A percentile compares a stretch with the other conserved stretches of the same genome.
Evolutionary conservation across 2,329 filamentous ascomycete species (phyloP).

Genomic region (Alternaria atra): DNA sequence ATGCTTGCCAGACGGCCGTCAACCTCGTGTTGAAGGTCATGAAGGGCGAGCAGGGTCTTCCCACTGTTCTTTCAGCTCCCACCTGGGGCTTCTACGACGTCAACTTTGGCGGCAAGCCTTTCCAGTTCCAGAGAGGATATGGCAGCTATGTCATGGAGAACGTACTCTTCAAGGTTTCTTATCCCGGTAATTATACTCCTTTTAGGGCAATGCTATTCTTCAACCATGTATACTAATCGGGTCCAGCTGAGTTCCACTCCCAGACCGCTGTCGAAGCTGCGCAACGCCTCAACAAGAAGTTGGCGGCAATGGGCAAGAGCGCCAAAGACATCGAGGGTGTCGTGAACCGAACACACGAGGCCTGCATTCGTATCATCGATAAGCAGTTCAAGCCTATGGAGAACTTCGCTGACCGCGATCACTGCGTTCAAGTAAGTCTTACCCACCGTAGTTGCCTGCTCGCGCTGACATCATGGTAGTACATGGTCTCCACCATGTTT

Average conservation of each 20-base stretch:
- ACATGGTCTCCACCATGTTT: conserved; percentile 98
- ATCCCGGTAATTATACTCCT: conserved; percentile 73
- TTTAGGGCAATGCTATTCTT: background rate
- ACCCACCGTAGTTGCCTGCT: background rate
- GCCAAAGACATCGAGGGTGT: conserved; percentile 90
- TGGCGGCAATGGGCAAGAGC: conserved; percentile 85
- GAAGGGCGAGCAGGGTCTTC: conserved; percentile 89
- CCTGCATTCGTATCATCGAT: conserved; percentile 98
- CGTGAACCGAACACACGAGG: conserved; percentile 96
- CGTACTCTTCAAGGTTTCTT: conserved; percentile 99
- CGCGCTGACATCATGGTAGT: conserved; percentile 57
- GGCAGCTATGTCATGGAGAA: conserved; percentile 99
- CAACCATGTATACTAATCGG: conserved; percentile 8
- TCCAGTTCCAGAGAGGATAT: conserved; percentile 94
- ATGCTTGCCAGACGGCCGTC: conserved; percentile 94
- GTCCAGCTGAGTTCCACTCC: conserved; percentile 90
- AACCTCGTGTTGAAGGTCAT: conserved; percentile 90
- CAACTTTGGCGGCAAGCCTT: conserved; percentile 89
- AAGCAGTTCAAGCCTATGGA: conserved; percentile 99
- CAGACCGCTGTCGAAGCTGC: conserved; percentile 97
- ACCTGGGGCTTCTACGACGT: conserved; percentile 99
- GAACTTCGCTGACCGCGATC: conserved; percentile 99
- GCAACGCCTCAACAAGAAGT: conserved; percentile 83
- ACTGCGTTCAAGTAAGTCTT: conserved; percentile 82
- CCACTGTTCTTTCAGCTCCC: conserved; percentile 90